Evolutionary conservation across 2,329 filamentous ascomycete species (phyloP), one percentile per base, ranked within the genome.

Genomic region (Talaromyces sp.): DNA sequence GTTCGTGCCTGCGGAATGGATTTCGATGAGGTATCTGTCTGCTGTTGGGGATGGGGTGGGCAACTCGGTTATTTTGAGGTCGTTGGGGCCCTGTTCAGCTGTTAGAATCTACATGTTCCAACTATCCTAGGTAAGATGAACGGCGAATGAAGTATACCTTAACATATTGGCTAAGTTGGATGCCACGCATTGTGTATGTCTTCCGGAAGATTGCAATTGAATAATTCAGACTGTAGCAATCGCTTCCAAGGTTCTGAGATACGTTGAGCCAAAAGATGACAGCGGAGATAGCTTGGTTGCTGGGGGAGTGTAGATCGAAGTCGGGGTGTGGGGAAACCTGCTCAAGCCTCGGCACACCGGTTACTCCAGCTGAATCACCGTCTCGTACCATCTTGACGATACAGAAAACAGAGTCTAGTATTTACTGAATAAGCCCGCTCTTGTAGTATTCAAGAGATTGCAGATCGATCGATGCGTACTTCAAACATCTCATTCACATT

Each of bases 1-100:
- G 80, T 98, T 98, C 71, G 91, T 91, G 21, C 92, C 93, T 0
- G 90, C 85, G 54, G 93, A 91, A 77, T 92, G 90, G 70, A 98
- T 90, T 72, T 88, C 85, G 73, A 98, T 90, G 66, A 96, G 83
- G 75, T 97, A 98, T 79, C 96, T 86, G 72, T 90, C 81, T 35
- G 86, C 77, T 8, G 83, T 81, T 1, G 92, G 91, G 1, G 80
- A 79, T 0, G 92, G 93, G 60, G 92, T 90, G 18, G 92, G 87
- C 14, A 96, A 84, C 23, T 86, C 82, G 18, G 86, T 83, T 67
- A 96, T 89, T 65, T 81, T 84, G 75, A 98, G 90, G 72, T 95
- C 90, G 65, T 87, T 81, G 1, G 93, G 92, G 37, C 87, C 88
- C 90, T 95, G 65, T 18, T 11, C n/a, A 25, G 40, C 35, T 48